Conservation (phyloP, 2,329 filamentous ascomycete genomes). For the Lizonia empirigonia region DNA sequence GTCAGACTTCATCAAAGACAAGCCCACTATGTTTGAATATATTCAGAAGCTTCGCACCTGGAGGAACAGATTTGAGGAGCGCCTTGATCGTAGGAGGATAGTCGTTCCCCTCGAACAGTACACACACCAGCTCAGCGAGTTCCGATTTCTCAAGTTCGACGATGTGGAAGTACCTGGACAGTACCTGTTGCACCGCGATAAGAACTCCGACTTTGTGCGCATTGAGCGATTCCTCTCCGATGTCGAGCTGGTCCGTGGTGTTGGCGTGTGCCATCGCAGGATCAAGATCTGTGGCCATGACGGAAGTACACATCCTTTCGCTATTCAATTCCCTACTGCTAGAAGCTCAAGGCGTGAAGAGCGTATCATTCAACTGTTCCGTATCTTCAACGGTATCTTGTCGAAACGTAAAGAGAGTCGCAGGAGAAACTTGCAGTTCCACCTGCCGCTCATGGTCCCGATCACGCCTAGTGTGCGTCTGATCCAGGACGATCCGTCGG, state of each 20-base stretch:
- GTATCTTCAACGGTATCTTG: conserved; percentile 93
- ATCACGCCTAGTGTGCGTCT: conserved; percentile 93
- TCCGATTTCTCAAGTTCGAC: conserved; percentile 96
- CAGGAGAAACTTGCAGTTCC: conserved; percentile 92
- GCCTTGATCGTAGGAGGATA: conserved; percentile 81
- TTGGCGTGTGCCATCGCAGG: conserved; percentile 88
- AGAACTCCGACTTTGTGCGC: conserved; percentile 97
- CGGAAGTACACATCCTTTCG: conserved; percentile 94
- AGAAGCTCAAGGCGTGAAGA: conserved; percentile 93
- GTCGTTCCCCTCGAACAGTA: conserved; percentile 80
- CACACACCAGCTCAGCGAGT: conserved; percentile 92
- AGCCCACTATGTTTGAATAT: conserved; percentile 98
- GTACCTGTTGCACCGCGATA: conserved; percentile 96
- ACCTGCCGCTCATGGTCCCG: conserved; percentile 92
- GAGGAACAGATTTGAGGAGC: conserved; percentile 98
- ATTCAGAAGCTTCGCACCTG: conserved; percentile 95
- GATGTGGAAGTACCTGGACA: conserved; percentile 98
- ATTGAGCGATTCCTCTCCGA: conserved; percentile 97
- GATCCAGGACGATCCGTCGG: conserved; percentile 93
- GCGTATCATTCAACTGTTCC: conserved; percentile 92
- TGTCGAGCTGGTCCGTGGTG: conserved; percentile 88
- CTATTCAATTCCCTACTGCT: conserved; percentile 93
- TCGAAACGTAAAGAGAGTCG: conserved; percentile 93
- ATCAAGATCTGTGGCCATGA: conserved; percentile 97
- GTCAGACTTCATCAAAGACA: conserved; percentile 92